phyloP scores from a whole-genome alignment of 2,329 filamentous ascomycete species.

The Fusarium sacchari region DNA sequence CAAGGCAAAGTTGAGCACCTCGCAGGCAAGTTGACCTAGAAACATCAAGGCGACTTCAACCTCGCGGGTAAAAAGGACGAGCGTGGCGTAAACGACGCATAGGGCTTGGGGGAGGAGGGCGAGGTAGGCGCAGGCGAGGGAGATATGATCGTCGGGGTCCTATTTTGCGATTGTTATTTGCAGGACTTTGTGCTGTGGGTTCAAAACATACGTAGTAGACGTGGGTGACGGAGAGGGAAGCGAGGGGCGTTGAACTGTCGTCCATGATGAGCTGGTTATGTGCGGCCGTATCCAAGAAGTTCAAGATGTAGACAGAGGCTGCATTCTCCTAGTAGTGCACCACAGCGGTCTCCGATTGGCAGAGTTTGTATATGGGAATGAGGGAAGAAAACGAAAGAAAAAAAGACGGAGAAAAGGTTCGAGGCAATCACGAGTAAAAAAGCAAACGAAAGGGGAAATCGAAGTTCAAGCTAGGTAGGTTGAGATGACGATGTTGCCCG shows the following conservation, averaged over 20 bases:
- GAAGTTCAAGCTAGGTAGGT: slow-evolving; percentile 12
- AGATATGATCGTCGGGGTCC: slow-evolving; percentile 87
- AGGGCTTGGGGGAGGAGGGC: slow-evolving; percentile 93
- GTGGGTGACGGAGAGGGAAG: slow-evolving; percentile 93
- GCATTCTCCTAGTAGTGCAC: slow-evolving; percentile 12
- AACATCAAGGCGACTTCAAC: slow-evolving; percentile 91
- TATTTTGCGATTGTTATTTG: slow-evolving; percentile 50
- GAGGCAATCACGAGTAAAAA: background rate
- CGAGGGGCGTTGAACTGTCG: slow-evolving; percentile 66
- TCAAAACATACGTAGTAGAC: slow-evolving; percentile 83
- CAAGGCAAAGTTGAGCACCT: slow-evolving; percentile 87
- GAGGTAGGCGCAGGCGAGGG: slow-evolving; percentile 90
- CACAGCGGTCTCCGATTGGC: background rate
- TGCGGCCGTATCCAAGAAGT: background rate
- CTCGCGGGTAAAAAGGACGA: slow-evolving; percentile 92
- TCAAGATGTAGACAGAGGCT: background rate
- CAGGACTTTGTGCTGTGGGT: background rate
- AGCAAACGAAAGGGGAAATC: background rate
- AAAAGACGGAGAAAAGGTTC: background rate
- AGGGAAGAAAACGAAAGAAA: background rate
- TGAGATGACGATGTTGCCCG: slow-evolving; percentile 19
- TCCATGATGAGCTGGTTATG: slow-evolving; percentile 37
- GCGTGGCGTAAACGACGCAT: slow-evolving; percentile 87
- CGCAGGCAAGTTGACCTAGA: slow-evolving; percentile 88
- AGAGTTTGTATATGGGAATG: background rate